Base-by-base conservation (phyloP, 2,329 filamentous ascomycete genomes). In the Verticillium nonalfalfae region DNA sequence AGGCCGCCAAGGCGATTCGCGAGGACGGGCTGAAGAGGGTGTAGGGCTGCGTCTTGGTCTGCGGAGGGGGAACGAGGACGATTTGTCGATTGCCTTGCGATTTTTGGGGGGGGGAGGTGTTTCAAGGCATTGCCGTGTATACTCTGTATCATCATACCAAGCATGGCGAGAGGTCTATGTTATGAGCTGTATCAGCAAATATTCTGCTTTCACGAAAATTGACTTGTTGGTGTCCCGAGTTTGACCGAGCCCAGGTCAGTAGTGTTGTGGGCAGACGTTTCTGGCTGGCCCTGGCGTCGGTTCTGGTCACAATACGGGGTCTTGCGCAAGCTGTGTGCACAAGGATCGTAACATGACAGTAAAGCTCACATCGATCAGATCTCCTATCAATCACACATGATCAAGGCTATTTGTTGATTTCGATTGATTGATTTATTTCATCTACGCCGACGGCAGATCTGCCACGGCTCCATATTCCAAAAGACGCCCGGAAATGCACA, bases 1-100 rank as follows among this genome's bases (percentile, higher is more conserved):
- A 78, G 66, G 77, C 77, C 1, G 80, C 81, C 1, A 76, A 77
- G 72, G 78, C 75, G 58, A 79, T 86, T 56, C 74, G 84, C 62
- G 76, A 79, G 62, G 75, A 75, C 15, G 83, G 82, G 65, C 73
- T 74, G 67, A 70, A 78, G 70, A 79, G 81, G 70, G 74, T 85
- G 81, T 85, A 58, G 59, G 52, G 10, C 56, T 40, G 35, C 26
- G 15, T 50, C 6, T 26, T 21, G 10, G 7, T 7, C 7, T 18
- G 7, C 4, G 40, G 40, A 21, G n/a, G 13, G 13, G 10, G 15
- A 1, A 26, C 26, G 26, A 10, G 18, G 11, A 21, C 7, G 34
- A 56, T 57, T 59, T 38, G 50, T 52, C 31, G 26, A 50, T 50
- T 57, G 39, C 33, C 59, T 56, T 26, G 26, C 3, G 26, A 4